Percentiles rank a stretch among this genome's conserved stretches.
These are phyloP conservation scores for Hortaea sp. DNA, from an alignment of 2,329 filamentous ascomycete species.

Conservation along the genomic window DNA sequence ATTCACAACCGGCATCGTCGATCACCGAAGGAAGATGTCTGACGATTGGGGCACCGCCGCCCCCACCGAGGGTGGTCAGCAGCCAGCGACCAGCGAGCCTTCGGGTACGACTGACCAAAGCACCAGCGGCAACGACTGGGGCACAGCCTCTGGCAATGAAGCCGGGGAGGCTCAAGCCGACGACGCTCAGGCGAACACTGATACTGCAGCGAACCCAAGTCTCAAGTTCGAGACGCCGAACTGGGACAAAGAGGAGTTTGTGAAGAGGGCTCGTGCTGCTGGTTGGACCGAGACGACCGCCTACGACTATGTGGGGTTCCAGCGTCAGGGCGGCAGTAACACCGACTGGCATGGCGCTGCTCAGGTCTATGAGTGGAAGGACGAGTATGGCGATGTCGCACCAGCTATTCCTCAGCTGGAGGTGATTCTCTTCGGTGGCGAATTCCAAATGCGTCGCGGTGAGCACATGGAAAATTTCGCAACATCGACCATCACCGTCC, in stretches of 20 bases:
- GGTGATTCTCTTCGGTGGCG: constrained; percentile 57
- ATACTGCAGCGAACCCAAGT: not conserved
- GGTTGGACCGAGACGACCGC: constrained; percentile 10
- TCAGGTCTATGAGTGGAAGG: constrained; percentile 71
- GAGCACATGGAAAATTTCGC: constrained; percentile 52
- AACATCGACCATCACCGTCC: constrained; percentile 39
- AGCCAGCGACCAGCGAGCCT: too few relatives aligned
- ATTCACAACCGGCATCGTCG: too few relatives aligned
- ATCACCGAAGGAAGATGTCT: too few relatives aligned
- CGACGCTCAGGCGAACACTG: not conserved
- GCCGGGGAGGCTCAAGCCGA: not conserved
- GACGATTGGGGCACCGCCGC: too few relatives aligned
- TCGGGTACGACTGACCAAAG: too few relatives aligned
- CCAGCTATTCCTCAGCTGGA: constrained; percentile 63
- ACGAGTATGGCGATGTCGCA: constrained; percentile 77
- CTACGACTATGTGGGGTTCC: constrained; percentile 19
- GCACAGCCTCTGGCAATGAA: not conserved
- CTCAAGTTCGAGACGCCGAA: not conserved
- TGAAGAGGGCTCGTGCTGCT: not conserved
- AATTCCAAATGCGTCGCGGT: constrained; percentile 46
- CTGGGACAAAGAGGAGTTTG: not conserved
- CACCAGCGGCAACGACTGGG: not conserved
- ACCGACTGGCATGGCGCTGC: constrained; percentile 43
- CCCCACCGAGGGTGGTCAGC: too few relatives aligned
- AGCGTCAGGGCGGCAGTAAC: constrained; percentile 9